A percentile compares a stretch with the other conserved stretches of the same genome.
Evolutionary conservation across 352 stramenopile genomes (phyloP).

Genomic region (Phytophthora uliginosa): DNA sequence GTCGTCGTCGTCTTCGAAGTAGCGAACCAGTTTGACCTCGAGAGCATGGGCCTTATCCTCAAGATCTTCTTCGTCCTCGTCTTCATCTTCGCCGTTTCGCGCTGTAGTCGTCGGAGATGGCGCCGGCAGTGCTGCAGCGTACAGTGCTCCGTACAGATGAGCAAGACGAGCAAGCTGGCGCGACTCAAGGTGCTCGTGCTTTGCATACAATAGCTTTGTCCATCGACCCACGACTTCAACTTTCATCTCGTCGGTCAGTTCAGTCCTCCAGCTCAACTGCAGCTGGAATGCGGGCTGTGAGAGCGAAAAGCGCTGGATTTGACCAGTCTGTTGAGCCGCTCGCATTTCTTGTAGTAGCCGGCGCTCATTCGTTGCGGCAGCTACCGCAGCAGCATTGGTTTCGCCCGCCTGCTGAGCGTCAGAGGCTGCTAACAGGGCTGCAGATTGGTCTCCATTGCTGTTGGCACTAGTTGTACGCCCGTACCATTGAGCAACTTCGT

Average conservation of each 20-base stretch:
- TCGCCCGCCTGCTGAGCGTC: conserved; percentile 27
- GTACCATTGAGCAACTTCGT: conserved; percentile 60
- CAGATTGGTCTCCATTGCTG: conserved; percentile 5
- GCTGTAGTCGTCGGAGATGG: conserved; percentile 12
- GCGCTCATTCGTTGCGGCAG: conserved; percentile 44
- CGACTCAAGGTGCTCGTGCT: conserved; percentile 66
- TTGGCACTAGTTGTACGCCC: conserved; percentile 9
- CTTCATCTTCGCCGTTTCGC: conserved; percentile 12
- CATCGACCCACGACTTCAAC: conserved; percentile 37
- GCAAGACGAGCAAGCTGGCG: conserved; percentile 71
- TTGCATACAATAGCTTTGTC: conserved; percentile 60
- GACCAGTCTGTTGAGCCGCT: conserved; percentile 57
- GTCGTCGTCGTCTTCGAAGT: conserved; percentile 70
- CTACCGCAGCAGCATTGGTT: conserved; percentile 29
- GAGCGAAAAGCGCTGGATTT: conserved; percentile 69
- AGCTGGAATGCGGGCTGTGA: conserved; percentile 63
- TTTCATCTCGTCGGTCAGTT: conserved; percentile 10
- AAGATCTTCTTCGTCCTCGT: conserved; percentile 27
- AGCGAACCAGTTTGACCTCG: conserved; percentile 62
- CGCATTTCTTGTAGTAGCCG: conserved; percentile 65
- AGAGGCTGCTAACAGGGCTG: conserved; percentile 9
- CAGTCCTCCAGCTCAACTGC: conserved; percentile 45
- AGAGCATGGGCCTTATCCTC: conserved; percentile 47
- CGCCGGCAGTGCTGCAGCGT: conserved; percentile 45
- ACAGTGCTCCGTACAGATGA: conserved; percentile 63